A percentile compares a stretch with the other conserved stretches of the same genome.
These are phyloP conservation scores for Auricularia sp. DNA, from an alignment of 768 basidiomycete genomes.

Conservation along the genomic window DNA sequence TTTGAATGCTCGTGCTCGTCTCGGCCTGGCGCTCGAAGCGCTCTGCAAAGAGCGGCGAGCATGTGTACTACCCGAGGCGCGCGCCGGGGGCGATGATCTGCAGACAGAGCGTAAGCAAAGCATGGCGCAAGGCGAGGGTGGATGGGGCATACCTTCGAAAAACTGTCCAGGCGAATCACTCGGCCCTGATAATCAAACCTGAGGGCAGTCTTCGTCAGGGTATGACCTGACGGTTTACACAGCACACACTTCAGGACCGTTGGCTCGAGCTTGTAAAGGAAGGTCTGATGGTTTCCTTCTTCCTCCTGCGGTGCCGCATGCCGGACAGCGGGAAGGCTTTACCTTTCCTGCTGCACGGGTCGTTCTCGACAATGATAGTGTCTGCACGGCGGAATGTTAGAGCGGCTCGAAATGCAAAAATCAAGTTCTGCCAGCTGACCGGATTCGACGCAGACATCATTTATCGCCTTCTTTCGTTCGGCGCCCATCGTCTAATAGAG, in stretches of 20 bases:
- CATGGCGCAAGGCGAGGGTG: neutral
- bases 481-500: conserved; percentile 45
- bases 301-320: neutral
- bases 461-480: conserved; percentile 65
- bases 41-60: conserved; percentile 66
- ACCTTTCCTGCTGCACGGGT: conserved; percentile 62
- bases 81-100: conserved; percentile 70
- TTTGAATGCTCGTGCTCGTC: conserved; percentile 45
- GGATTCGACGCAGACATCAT: conserved; percentile 70
- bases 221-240: neutral
- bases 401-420: no score
- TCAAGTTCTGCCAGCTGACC: conserved; percentile 28
- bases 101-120: conserved; percentile 10
- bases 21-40: conserved; percentile 61
- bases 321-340: conserved; percentile 35
- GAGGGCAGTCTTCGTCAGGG: neutral
- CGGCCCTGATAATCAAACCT: conserved; percentile 66
- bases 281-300: conserved; percentile 24
- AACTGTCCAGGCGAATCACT: conserved; percentile 74
- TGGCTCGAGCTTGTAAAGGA: conserved; percentile 46
- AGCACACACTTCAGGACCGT: conserved; percentile 39
- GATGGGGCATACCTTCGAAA: conserved; percentile 47
- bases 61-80: conserved; percentile 73
- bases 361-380: conserved; percentile 73
- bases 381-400: conserved; percentile 27